phyloP scores from a whole-genome alignment of 257 asterid genomes.

The Plectranthus barbatus region DNA sequence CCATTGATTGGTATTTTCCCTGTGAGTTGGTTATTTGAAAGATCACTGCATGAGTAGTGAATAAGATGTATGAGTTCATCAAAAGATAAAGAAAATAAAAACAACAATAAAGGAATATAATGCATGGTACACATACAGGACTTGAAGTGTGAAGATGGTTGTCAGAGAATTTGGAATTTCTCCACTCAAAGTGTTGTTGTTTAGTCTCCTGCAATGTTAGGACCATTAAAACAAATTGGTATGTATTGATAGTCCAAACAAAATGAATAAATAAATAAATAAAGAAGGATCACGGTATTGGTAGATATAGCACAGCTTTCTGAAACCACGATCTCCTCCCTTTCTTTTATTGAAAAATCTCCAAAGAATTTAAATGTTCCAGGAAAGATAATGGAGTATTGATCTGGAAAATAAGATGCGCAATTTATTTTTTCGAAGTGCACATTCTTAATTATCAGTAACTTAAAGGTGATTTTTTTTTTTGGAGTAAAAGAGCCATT shows the following conservation, averaged over 20 bases:
- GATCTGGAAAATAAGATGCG: neutral
- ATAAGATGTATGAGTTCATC: constrained; percentile 6
- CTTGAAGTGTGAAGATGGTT: constrained; percentile 69
- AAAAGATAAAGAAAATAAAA: neutral
- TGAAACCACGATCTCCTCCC: neutral
- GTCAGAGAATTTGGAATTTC: constrained; percentile 63
- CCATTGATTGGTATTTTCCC: constrained; percentile 79
- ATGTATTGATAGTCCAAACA: neutral
- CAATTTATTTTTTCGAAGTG: neutral
- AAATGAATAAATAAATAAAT: neutral
- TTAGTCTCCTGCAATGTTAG: constrained; percentile 67
- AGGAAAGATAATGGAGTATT: neutral
- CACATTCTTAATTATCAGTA: neutral
- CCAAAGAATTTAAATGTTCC: neutral
- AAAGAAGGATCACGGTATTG: neutral
- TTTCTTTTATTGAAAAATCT: neutral
- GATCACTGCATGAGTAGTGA: constrained; percentile 59
- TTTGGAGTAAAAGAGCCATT: too few relatives aligned
- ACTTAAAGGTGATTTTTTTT: neutral
- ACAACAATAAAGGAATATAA: neutral
- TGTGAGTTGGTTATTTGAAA: constrained; percentile 56
- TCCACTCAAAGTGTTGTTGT: constrained; percentile 74
- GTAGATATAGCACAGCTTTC: neutral
- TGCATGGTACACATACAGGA: constrained; percentile 64
- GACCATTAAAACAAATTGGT: constrained; percentile 11